phyloP scores from a whole-genome alignment of 768 basidiomycete species.

The Boletus rubescentipes region DNA sequence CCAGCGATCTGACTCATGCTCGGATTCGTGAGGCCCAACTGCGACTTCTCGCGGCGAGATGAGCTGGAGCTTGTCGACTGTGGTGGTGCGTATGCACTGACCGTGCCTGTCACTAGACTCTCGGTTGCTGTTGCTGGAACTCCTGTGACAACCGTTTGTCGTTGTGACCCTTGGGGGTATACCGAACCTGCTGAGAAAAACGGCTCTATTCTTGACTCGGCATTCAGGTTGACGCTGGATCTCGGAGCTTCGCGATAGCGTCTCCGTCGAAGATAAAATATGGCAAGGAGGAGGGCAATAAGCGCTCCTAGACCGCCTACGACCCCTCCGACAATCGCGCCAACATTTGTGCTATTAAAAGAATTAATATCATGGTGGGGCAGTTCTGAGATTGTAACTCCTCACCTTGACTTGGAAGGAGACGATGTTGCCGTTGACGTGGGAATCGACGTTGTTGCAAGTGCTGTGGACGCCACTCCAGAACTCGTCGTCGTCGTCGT shows the following conservation, averaged over 20 bases:
- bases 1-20: not conserved
- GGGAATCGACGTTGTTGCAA: not conserved
- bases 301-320: conserved; percentile 14
- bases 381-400: not conserved
- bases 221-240: not conserved
- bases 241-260: not conserved
- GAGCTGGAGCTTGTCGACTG: not conserved
- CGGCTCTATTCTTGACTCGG: conserved; percentile 1
- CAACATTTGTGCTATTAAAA: conserved; percentile 1
- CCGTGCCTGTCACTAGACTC: not conserved
- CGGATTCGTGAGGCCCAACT: not conserved
- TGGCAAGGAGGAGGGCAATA: not conserved
- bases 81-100: not conserved
- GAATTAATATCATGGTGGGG: not conserved
- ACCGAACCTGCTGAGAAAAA: not conserved
- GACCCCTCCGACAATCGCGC: conserved; percentile 12
- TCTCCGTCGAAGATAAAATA: conserved; percentile 4
- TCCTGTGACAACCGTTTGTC: not conserved
- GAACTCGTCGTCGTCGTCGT: not conserved
- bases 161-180: not conserved
- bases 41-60: conserved; percentile 1
- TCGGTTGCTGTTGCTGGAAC: not conserved
- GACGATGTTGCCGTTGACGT: not conserved
- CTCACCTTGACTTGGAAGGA: not conserved
- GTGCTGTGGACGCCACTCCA: not conserved